Evolutionary conservation across 2,329 filamentous ascomycete genomes (phyloP).

Genomic region (Conoideocrella luteorostrata): DNA sequence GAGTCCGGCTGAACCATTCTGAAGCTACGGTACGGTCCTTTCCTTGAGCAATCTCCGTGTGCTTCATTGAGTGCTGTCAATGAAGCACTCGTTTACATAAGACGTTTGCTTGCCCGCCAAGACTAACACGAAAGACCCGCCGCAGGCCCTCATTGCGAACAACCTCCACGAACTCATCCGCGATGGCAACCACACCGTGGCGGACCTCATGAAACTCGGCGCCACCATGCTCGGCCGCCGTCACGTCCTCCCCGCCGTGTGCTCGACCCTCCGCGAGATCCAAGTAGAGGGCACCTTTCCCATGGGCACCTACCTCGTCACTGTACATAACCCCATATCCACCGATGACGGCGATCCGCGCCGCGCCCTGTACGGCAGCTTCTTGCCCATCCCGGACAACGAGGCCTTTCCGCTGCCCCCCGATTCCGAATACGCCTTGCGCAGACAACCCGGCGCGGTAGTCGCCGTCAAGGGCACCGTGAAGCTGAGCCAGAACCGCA

Average conservation of each 20-base stretch:
- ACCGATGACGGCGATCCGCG: conserved; percentile 79
- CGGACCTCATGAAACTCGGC: conserved; percentile 88
- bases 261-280: conserved; percentile 71
- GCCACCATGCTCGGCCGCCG: conserved; percentile 88
- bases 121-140: no score
- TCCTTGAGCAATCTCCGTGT: not conserved
- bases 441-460: conserved; percentile 72
- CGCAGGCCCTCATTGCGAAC: conserved; percentile 71
- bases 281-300: conserved; percentile 94
- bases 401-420: conserved; percentile 62
- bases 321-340: conserved; percentile 83
- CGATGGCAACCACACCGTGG: conserved; percentile 87
- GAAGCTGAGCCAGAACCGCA: conserved; percentile 65
- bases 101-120: no score
- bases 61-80: no score
- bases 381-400: conserved; percentile 69
- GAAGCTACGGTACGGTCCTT: conserved; percentile 75
- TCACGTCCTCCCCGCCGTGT: conserved; percentile 80
- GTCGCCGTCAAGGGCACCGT: conserved; percentile 64
- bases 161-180: conserved; percentile 95
- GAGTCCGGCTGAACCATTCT: conserved; percentile 81
- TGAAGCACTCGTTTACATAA: no score
- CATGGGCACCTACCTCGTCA: conserved; percentile 87
- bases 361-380: conserved; percentile 85
- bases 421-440: conserved; percentile 57